phyloP scores from a whole-genome alignment of 116 monocot species.

The Cymodocea nodosa region DNA sequence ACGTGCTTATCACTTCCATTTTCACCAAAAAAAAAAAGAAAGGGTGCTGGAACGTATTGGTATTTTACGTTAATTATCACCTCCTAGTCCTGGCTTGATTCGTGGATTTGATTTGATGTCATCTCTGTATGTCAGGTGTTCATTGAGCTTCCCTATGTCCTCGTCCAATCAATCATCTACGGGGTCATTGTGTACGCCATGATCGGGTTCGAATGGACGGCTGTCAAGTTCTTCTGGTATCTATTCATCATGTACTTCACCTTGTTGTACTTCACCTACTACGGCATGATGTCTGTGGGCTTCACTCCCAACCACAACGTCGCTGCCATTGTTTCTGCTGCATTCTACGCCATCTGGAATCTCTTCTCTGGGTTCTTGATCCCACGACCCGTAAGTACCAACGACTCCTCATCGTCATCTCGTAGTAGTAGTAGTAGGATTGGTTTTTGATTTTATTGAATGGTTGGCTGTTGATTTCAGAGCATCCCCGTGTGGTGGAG shows the following conservation, averaged over 20 bases:
- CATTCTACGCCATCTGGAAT: constrained; percentile 78
- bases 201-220: constrained; percentile 74
- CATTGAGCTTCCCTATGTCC: constrained; percentile 75
- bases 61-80: too few species aligned
- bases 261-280: constrained; percentile 92
- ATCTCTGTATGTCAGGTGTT: constrained; percentile 26
- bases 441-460: too few species aligned
- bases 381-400: constrained; percentile 49
- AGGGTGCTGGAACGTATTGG: too few species aligned
- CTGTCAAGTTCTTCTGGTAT: constrained; percentile 75
- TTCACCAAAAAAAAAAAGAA: too few species aligned
- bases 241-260: constrained; percentile 85
- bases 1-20: too few species aligned
- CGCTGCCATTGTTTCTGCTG: constrained; percentile 65
- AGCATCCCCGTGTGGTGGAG: constrained; percentile 51
- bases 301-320: constrained; percentile 76
- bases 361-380: constrained; percentile 75
- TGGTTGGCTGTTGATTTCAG: constrained; percentile 16
- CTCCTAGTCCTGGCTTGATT: too few species aligned
- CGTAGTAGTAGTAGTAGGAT: too few species aligned
- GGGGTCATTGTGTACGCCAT: constrained; percentile 61
- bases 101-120: too few species aligned
- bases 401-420: too few species aligned
- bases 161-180: constrained; percentile 57
- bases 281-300: constrained; percentile 93